Base-by-base conservation (phyloP, 345 rosid species). In the Reutealis trisperma region DNA sequence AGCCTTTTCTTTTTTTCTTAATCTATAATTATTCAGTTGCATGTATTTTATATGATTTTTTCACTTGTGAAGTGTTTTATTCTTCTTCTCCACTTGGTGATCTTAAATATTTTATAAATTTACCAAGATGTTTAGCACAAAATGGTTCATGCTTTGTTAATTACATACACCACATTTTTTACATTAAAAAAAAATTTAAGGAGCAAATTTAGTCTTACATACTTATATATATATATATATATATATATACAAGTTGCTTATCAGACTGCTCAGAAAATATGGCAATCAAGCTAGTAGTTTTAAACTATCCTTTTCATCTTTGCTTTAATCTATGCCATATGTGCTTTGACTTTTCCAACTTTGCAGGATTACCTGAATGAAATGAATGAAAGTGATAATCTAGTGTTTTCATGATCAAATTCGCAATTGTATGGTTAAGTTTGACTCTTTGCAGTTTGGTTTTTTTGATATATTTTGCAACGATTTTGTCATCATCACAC, bases 371-470 rank as follows among this genome's bases (percentile, higher is more conserved):
- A 96, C 85, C n/a, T n/a, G n/a, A n/a, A n/a, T n/a, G n/a, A n/a
- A n/a, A 93, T 93, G 65, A 92, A 89, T 77, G 99, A 96, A 88
- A 96, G 99, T 82, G 99, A 93, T 81, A 96, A 91, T 82, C 83
- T 93, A 65, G 94, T 96, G n/a, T 96, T 95, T 66, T 76, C 99
- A 96, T 86, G 92, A 93, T 81, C 99, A 93, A 87, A 96, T 96
- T 88, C 91, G 86, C 79, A 98, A 91, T 79, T 93, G 99, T 59
- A 32, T 60, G 32, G 25, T 61, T 54, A 7, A 1, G 18, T 21
- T 67, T 15, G 4, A 4, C 30, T n/a, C 1, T 47, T 68, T 2
- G 59, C 62, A 68, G 4, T 1, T 42, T 67, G 30, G 1, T 1
- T 27, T n/a, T 19, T 58, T n/a, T 32, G 41, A 37, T 37, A 37